phyloP scores from a whole-genome alignment of 148 eudicot genomes.

The Nepenthes gracilis region DNA sequence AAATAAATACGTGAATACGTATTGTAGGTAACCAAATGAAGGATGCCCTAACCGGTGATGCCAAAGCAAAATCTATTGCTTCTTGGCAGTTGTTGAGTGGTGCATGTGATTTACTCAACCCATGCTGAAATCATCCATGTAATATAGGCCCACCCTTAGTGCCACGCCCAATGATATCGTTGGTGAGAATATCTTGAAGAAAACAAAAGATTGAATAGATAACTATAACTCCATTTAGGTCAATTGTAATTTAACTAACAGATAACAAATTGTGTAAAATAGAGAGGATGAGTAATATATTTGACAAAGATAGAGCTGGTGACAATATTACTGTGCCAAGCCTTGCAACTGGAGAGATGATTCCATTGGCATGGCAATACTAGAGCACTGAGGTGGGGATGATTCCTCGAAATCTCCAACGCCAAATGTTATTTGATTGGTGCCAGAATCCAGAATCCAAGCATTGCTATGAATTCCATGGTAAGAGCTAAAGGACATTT shows the following conservation, averaged over 20 bases:
- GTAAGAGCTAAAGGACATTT: neutral
- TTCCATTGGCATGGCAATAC: neutral
- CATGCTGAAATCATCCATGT: neutral
- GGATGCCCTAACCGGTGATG: neutral
- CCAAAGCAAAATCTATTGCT: neutral
- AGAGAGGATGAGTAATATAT: neutral
- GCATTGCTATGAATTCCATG: neutral
- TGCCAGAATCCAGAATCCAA: conserved; percentile 1
- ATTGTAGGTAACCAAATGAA: too few species aligned
- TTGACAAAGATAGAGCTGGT: neutral
- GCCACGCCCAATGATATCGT: neutral
- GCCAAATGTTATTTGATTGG: conserved; percentile 1
- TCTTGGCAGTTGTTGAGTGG: neutral
- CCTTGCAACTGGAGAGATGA: neutral
- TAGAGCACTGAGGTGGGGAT: neutral
- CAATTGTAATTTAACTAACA: neutral
- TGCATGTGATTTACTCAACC: neutral
- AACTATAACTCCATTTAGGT: neutral
- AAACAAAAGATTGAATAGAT: neutral
- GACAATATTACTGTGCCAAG: neutral
- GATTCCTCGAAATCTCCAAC: neutral
- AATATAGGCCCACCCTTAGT: neutral
- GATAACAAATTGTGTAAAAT: neutral
- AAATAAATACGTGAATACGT: too few species aligned
- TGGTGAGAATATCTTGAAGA: neutral